Evolutionary conservation across 345 rosid genomes (phyloP), one percentile per base, ranked within the genome.

Genomic region (Pistacia atlantica): DNA sequence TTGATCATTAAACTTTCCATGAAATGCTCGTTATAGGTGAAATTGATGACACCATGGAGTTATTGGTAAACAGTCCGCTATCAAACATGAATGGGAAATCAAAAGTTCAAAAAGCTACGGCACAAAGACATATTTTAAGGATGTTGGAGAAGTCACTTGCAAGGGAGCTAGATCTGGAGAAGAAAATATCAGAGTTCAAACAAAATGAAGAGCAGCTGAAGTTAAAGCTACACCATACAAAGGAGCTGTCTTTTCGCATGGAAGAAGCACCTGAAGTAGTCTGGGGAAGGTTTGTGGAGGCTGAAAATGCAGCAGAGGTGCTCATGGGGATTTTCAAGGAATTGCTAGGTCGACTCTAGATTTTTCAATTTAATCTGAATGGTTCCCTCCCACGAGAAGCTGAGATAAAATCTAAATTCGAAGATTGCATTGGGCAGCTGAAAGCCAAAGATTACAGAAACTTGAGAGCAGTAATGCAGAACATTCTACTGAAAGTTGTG

Each of bases 181-280:
- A 89, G 86, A 88, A 90, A 78, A 59, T 90, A 77, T 79, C 83
- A 59, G 88, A 85, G n/a, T 79, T 84, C 2, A 81, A 81, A 77
- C 90, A 83, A 85, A 90, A 84, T 35, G 95, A 95, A 83, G 95
- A 92, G 74, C 93, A 91, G 75, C 78, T 95, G 84, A 89, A 91
- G 79, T 63, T 89, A 67, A 93, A 93, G 91, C 89, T 96, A 35
- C 95, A 89, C 66, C 82, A 79, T 75, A 96, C 93, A 0, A 94
- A 89, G 72, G 95, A 92, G 82, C 92, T 96, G 17, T 80, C 92
- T 78, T 82, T 90, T 56, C 90, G 90, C 82, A 96, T 96, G 97
- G 99, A 96, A 85, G 99, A 93, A 89, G 97, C 97, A 1, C 90
- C 98, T 18, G 97, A 92, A 88, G 92, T 92, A 66, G 89, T 93